Evolutionary conservation across 768 basidiomycete species (phyloP).

Genomic region (Suillus occidentalis): DNA sequence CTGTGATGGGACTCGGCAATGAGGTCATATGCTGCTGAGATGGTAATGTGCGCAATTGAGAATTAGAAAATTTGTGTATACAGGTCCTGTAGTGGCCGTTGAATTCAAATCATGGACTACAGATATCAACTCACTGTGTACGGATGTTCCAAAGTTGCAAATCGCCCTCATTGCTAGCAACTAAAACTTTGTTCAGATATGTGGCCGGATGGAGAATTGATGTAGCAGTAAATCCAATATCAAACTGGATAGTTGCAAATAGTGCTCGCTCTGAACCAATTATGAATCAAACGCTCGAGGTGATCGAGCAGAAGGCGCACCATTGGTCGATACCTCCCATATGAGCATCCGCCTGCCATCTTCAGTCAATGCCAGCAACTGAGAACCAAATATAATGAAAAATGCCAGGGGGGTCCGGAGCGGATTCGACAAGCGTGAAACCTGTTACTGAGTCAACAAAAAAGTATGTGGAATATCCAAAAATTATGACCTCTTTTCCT

Average conservation of each 20-base stretch:
- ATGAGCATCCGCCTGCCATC: conserved; percentile 74
- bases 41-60: conserved; percentile 48
- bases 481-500: conserved; percentile 73
- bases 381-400: conserved; percentile 78
- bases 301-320: conserved; percentile 37
- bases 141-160: conserved; percentile 95
- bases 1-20: conserved; percentile 58
- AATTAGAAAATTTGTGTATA: conserved; percentile 73
- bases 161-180: conserved; percentile 77
- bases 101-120: not conserved
- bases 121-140: conserved; percentile 56
- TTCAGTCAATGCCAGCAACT: conserved; percentile 77
- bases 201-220: conserved; percentile 90
- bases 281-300: not conserved
- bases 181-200: conserved; percentile 92
- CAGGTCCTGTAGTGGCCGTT: conserved; percentile 52
- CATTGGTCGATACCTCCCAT: conserved; percentile 68
- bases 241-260: conserved; percentile 71
- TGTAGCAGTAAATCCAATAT: conserved; percentile 82
- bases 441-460: conserved; percentile 31
- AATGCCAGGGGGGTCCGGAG: conserved; percentile 58
- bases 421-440: conserved; percentile 61
- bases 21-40: conserved; percentile 28
- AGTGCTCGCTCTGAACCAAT: conserved; percentile 20
- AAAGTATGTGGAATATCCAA: not conserved